Evolutionary conservation across 2,329 filamentous ascomycete species (phyloP).

Genomic region (Xylariales sp.): DNA sequence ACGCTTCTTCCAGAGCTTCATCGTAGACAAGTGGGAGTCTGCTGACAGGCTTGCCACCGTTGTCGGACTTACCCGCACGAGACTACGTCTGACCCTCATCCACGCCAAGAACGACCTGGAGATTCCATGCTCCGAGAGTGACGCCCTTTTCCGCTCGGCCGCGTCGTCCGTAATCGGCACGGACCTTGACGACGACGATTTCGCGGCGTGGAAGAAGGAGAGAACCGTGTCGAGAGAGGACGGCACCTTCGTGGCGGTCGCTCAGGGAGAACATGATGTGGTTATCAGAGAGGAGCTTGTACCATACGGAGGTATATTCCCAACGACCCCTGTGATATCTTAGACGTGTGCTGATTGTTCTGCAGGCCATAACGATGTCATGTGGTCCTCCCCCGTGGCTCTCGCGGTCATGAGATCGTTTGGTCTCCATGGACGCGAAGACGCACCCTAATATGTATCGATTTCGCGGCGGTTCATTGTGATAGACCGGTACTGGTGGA

Average conservation of each 20-base stretch:
- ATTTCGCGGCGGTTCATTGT: too few relatives aligned
- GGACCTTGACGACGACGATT: conserved; percentile 30
- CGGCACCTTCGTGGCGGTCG: conserved; percentile 44
- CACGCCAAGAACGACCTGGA: conserved; percentile 79
- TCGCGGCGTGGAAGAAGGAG: conserved; percentile 40
- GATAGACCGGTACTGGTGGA: too few relatives aligned
- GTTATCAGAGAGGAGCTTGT: conserved; percentile 50
- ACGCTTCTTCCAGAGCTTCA: conserved; percentile 52
- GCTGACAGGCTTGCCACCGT: conserved; percentile 58
- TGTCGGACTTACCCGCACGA: conserved; percentile 44
- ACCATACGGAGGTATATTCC: conserved; percentile 47
- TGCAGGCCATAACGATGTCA: conserved; percentile 64
- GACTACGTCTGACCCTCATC: conserved; percentile 64
- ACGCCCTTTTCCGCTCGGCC: conserved; percentile 57
- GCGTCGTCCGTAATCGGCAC: conserved; percentile 44
- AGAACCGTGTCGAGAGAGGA: conserved; percentile 39
- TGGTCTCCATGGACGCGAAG: conserved; percentile 27
- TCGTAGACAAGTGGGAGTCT: conserved; percentile 81
- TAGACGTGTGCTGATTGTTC: conserved; percentile 11
- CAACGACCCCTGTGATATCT: conserved; percentile 1
- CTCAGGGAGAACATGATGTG: conserved; percentile 38
- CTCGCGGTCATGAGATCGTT: conserved; percentile 64
- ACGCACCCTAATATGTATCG: neutral
- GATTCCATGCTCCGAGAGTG: conserved; percentile 70
- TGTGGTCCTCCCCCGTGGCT: conserved; percentile 59